Conservation (phyloP, 495 filamentous ascomycete species). For the Clohesyomyces aquaticus region DNA sequence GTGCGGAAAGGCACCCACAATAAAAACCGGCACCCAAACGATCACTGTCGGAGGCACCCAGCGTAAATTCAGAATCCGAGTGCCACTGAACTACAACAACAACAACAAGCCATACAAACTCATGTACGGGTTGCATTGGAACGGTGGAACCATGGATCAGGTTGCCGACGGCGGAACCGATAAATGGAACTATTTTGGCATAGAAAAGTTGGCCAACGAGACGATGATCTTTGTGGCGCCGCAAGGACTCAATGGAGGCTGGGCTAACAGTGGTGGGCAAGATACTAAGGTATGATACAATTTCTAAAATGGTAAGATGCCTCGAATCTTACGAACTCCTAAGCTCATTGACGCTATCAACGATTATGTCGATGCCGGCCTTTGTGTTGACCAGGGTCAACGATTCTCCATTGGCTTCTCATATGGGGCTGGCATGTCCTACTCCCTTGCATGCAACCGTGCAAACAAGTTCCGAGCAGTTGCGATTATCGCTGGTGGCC, state of each 20-base stretch:
- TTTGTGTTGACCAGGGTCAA: conserved; percentile 51
- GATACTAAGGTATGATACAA: too few species aligned
- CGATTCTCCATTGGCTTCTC: conserved; percentile 56
- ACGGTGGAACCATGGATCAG: conserved; percentile 48
- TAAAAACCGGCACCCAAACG: conserved; percentile 44
- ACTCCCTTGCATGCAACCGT: conserved; percentile 51
- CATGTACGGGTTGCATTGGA: conserved; percentile 50
- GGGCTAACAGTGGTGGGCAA: conserved; percentile 50
- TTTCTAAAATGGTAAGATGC: too few species aligned
- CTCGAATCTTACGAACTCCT: too few species aligned
- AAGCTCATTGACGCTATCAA: conserved; percentile 51
- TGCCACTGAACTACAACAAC: conserved; percentile 52
- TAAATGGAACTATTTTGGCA: conserved; percentile 53
- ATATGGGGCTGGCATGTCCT: conserved; percentile 57
- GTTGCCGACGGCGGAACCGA: conserved; percentile 39
- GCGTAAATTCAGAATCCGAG: conserved; percentile 45
- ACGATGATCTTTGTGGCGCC: conserved; percentile 51
- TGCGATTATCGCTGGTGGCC: conserved; percentile 51
- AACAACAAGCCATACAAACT: conserved; percentile 48
- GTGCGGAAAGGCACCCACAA: conserved; percentile 49
- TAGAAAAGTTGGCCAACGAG: conserved; percentile 47
- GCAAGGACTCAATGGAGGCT: conserved; percentile 50
- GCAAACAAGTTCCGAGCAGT: conserved; percentile 52
- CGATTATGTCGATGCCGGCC: conserved; percentile 47
- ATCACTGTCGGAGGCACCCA: conserved; percentile 30